Conservation (phyloP, 257 asterid species). For the Gentiana dahurica region DNA sequence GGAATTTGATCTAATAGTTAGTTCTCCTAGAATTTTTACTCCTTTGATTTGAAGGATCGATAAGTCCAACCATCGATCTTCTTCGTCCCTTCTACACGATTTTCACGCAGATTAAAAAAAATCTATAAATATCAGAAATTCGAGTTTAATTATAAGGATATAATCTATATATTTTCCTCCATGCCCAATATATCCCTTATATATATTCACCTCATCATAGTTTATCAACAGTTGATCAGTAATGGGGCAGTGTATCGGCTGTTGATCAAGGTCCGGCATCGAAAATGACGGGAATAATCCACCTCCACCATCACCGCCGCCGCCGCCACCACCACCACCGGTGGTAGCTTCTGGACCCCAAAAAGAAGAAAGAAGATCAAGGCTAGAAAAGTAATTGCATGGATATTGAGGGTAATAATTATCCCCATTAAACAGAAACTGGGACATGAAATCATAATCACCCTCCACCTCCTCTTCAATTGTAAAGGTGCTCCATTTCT, state of each 20-base stretch:
- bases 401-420: not conserved
- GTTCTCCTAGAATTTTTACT: too few species aligned
- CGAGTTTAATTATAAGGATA: too few species aligned
- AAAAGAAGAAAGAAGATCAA: slow-evolving; percentile 8
- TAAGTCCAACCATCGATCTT: too few species aligned
- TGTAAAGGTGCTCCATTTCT: slow-evolving; percentile 35
- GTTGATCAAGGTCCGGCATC: slow-evolving; percentile 11
- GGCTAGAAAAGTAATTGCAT: slow-evolving; percentile 9
- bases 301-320: slow-evolving; percentile 3
- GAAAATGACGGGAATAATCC: slow-evolving; percentile 20
- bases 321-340: slow-evolving; percentile 18
- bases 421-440: slow-evolving; percentile 14
- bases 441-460: slow-evolving; percentile 35
- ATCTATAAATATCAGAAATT: too few species aligned
- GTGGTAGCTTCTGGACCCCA: slow-evolving; percentile 20
- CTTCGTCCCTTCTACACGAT: too few species aligned
- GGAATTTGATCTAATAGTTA: slow-evolving; percentile 6
- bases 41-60: too few species aligned
- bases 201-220: slow-evolving; percentile 28
- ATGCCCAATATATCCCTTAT: slow-evolving; percentile 14
- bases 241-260: slow-evolving; percentile 7
- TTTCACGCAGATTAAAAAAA: too few species aligned
- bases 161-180: too few species aligned
- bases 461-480: slow-evolving; percentile 22
- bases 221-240: slow-evolving; percentile 20